Percentiles rank a stretch among this genome's conserved stretches.
Evolutionary conservation across 768 basidiomycete species (phyloP).

Genomic region (Rhodotorula taiwanensis): DNA sequence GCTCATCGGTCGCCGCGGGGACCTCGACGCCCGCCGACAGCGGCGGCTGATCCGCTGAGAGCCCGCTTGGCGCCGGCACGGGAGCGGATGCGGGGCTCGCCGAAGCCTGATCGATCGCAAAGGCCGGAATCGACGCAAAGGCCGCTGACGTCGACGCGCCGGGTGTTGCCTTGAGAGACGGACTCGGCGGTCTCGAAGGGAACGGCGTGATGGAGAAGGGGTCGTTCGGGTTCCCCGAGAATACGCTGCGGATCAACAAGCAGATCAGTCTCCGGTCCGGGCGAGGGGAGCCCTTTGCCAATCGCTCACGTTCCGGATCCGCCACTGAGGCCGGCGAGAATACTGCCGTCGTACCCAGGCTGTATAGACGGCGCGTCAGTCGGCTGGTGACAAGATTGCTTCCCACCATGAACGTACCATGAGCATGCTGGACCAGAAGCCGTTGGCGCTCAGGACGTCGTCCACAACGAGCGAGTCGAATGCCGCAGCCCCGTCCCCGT

Average conservation of each 20-base stretch:
- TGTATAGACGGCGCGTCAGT: not conserved
- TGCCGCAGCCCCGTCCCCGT: slow-evolving; percentile 6
- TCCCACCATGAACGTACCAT: too few relatives aligned
- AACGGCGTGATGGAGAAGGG: slow-evolving; percentile 31
- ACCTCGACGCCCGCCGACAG: too few relatives aligned
- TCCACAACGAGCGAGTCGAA: slow-evolving; percentile 31
- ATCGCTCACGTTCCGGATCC: slow-evolving; percentile 32
- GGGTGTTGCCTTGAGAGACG: not conserved
- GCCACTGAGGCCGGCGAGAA: slow-evolving; percentile 15
- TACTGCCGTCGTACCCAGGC: slow-evolving; percentile 26
- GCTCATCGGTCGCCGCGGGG: too few relatives aligned
- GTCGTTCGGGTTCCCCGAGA: slow-evolving; percentile 15
- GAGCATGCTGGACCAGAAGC: slow-evolving; percentile 35
- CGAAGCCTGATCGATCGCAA: not conserved
- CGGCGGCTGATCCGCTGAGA: too few relatives aligned
- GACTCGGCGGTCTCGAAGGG: slow-evolving; percentile 22
- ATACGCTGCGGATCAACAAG: not conserved
- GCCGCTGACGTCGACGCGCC: not conserved
- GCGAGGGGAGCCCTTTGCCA: too few relatives aligned
- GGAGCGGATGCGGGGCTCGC: too few relatives aligned
- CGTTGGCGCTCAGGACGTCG: slow-evolving; percentile 25
- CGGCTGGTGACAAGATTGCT: not conserved
- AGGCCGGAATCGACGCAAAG: not conserved
- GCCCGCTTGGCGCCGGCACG: too few relatives aligned
- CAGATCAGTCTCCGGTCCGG: not conserved